Evolutionary conservation across 306 rosid genomes (phyloP), one percentile per base, ranked within the genome.

Genomic region (Comarum palustre): DNA sequence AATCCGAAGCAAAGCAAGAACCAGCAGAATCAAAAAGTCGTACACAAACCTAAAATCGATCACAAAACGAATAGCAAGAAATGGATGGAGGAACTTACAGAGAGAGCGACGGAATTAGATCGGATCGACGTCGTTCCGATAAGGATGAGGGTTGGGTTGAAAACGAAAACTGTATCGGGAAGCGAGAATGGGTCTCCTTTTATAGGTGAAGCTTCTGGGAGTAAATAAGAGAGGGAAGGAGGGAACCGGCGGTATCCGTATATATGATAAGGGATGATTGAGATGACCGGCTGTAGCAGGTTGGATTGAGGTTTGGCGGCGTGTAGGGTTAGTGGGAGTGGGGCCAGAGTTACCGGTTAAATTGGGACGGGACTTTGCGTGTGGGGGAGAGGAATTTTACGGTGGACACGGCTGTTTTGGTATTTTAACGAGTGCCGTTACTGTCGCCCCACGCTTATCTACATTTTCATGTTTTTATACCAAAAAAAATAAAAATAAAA

Each of bases 221-320:
- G 81, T 5, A 43, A 46, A n/a, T 22, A 14, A 65, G 34, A 43
- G 71, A 11, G 70, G 71, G 69, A 57, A 58, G 83, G 59, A 41
- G 63, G 81, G 68, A 66, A 87, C 92, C 81, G 90, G 80, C 72
- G 64, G 66, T 73, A 48, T 63, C 88, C 82, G 87, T 72, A 20
- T 45, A 36, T 50, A 29, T 34, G 71, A 42, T 51, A 39, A 8
- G 0, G 22, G 50, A 45, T 2, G 3, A 10, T 52, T n/a, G 45
- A 13, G 50, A 2, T 31, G 71, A 85, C 96, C 86, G 91, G 91
- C 46, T 79, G 66, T 82, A 71, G 74, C 69, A 10, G 87, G 92
- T 89, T 62, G 24, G 45, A 20, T 68, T 15, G 5, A 36, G 22
- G 7, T 38, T 47, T 68, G 58, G 42, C 69, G 45, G 59, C n/a